Evolutionary conservation across 306 rosid genomes (phyloP).

Genomic region (Heteromeles arbutifolia): DNA sequence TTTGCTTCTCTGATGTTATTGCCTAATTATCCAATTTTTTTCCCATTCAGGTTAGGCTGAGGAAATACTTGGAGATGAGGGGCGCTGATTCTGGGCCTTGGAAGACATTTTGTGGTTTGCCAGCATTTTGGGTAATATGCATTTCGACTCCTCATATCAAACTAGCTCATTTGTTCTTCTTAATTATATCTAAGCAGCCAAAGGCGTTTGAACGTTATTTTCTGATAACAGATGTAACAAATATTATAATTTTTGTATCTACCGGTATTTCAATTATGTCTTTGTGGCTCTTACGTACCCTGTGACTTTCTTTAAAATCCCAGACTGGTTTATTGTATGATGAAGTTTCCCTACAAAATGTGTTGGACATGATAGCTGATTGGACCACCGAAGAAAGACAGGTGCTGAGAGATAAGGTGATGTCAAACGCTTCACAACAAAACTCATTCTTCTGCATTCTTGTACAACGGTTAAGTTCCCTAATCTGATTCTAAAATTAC

Average conservation of each 20-base stretch:
- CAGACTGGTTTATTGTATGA: slow-evolving; percentile 90
- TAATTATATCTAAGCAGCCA: no score
- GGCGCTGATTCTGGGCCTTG: slow-evolving; percentile 99
- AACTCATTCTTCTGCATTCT: background rate
- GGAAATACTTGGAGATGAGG: slow-evolving; percentile 98
- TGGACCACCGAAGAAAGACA: slow-evolving; percentile 87
- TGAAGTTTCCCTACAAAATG: slow-evolving; percentile 67
- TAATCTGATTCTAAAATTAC: slow-evolving; percentile 17
- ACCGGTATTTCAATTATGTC: background rate
- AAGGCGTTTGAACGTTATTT: no score
- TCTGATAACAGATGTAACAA: background rate
- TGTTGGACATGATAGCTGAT: slow-evolving; percentile 78
- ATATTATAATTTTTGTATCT: background rate
- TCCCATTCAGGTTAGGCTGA: slow-evolving; percentile 78
- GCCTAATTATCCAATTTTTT: slow-evolving; percentile 14
- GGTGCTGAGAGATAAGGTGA: slow-evolving; percentile 90
- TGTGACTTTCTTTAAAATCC: slow-evolving; percentile 26
- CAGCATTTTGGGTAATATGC: slow-evolving; percentile 83
- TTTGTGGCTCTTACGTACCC: background rate
- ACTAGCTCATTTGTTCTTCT: background rate
- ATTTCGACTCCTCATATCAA: slow-evolving; percentile 6
- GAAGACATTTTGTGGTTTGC: slow-evolving; percentile 97
- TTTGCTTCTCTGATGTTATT: slow-evolving; percentile 10
- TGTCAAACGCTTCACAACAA: background rate
- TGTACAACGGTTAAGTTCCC: background rate